Percentiles rank a stretch among this genome's conserved stretches.
Conservation (phyloP, 768 basidiomycete genomes). For the Lentinula raphanica region DNA sequence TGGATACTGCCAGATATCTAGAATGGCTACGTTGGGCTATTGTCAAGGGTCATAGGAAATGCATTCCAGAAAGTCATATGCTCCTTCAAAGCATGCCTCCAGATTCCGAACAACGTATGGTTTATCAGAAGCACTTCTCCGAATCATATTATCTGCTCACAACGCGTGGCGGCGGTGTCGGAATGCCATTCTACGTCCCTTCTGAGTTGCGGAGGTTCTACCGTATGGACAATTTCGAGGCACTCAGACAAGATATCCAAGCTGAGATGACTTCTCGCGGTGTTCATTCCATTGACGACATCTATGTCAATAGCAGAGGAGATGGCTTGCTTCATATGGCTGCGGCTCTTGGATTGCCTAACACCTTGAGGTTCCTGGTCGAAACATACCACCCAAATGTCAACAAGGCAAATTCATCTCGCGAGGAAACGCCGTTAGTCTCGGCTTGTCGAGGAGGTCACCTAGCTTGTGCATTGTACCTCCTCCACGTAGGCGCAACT, state of each 20-base stretch:
- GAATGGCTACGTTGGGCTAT: constrained; percentile 7
- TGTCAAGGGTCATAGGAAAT: constrained; percentile 7
- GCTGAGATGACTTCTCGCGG: constrained; percentile 4
- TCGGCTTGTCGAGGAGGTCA: constrained; percentile 8
- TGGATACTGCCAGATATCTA: neutral
- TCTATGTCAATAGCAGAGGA: constrained; percentile 10
- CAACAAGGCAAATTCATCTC: constrained; percentile 1
- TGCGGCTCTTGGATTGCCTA: neutral
- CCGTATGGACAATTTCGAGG: neutral
- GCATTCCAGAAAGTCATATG: neutral
- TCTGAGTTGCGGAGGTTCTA: neutral
- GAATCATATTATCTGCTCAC: neutral
- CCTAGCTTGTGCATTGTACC: constrained; percentile 5
- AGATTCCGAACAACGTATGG: neutral
- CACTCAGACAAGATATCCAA: constrained; percentile 6
- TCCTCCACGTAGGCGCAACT: constrained; percentile 3
- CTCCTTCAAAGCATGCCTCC: neutral
- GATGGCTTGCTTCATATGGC: constrained; percentile 11
- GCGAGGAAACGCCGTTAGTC: constrained; percentile 7
- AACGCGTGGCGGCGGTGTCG: neutral
- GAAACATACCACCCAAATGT: constrained; percentile 5
- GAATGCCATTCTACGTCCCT: constrained; percentile 7
- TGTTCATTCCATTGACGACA: constrained; percentile 7
- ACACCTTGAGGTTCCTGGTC: constrained; percentile 3
- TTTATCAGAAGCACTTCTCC: neutral